phyloP scores from a whole-genome alignment of 108 stramenopile species.

The Craspedostauros australis region DNA sequence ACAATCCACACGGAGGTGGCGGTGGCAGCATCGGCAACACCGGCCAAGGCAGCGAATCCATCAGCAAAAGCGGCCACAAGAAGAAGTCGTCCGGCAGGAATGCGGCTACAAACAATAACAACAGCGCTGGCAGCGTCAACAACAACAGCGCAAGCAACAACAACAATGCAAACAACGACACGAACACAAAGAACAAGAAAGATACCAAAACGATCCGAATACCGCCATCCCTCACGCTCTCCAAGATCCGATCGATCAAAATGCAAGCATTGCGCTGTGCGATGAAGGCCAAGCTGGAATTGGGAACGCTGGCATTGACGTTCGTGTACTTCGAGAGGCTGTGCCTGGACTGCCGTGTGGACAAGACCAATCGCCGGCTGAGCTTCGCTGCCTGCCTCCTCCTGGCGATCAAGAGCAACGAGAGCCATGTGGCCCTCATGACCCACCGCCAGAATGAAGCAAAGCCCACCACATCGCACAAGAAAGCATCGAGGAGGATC shows the following conservation, averaged over 20 bases:
- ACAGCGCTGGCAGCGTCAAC: not conserved
- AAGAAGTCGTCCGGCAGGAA: too few relatives aligned
- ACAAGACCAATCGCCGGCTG: slow-evolving; percentile 87
- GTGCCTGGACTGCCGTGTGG: slow-evolving; percentile 85
- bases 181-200: slow-evolving; percentile 9
- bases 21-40: slow-evolving; percentile 5
- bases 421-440: slow-evolving; percentile 59
- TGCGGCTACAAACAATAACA: not conserved
- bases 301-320: slow-evolving; percentile 83
- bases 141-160: slow-evolving; percentile 12
- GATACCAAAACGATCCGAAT: slow-evolving; percentile 62
- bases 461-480: not conserved
- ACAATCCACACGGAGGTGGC: slow-evolving; percentile 1
- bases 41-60: not conserved
- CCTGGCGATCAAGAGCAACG: slow-evolving; percentile 85
- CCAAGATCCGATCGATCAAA: slow-evolving; percentile 85
- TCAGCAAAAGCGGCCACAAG: too few relatives aligned
- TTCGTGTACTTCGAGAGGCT: slow-evolving; percentile 92
- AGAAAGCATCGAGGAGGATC: slow-evolving; percentile 25
- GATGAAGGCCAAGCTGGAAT: slow-evolving; percentile 69
- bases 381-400: slow-evolving; percentile 89
- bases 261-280: slow-evolving; percentile 73
- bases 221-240: slow-evolving; percentile 90
- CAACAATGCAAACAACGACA: slow-evolving; percentile 7
- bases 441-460: slow-evolving; percentile 15